Base-by-base conservation (phyloP, 2,329 filamentous ascomycete species). In the Amphichorda felina region DNA sequence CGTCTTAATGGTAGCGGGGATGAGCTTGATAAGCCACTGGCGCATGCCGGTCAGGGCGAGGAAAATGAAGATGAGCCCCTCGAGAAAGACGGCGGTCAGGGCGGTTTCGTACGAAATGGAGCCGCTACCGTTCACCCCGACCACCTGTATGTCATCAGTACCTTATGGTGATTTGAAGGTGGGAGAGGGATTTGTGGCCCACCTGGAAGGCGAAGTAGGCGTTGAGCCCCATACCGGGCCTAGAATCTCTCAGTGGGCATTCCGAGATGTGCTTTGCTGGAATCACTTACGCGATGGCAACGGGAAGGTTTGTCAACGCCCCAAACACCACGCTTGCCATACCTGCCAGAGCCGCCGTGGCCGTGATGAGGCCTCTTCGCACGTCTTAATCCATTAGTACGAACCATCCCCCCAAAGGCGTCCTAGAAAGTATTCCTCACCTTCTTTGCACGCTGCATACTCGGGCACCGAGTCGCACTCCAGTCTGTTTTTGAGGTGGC, bases 51-150 rank as follows among this genome's bases (percentile, higher is more conserved):
- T 66, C 25, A 93, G 54, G 2, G 86, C 86, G 29, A 94, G 69
- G 2, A 64, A 82, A 34, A 93, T 74, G 59, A 94, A 94, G 41
- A 93, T 78, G 54, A 82, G 82, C 26, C 86, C 86, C 56, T 94
- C 86, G 11, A 91, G 79, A 51, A 94, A 93, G 44, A 91, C 86
- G 36, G 86, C 85, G 4, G 85, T 91, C 26, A 93, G 61, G 24
- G 86, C 86, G 29, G 88, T 69, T 35, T 71, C 56, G 51, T 84
- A 94, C 1, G 83, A 75, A 8, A 93, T 77, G 25, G 70, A 65
- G 2, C 84, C 84, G 17, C 65, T 70, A 29, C 85, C 86, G 52
- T 88, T 79, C 48, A 66, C 75, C 4, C 86, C 86, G 38, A 93
- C 85, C 53, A 4, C 85, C 7, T 16, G 7, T 7, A 13, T 29